phyloP scores from a whole-genome alignment of 1,139 yeast species.

The Saccharomyces hybrid region DNA sequence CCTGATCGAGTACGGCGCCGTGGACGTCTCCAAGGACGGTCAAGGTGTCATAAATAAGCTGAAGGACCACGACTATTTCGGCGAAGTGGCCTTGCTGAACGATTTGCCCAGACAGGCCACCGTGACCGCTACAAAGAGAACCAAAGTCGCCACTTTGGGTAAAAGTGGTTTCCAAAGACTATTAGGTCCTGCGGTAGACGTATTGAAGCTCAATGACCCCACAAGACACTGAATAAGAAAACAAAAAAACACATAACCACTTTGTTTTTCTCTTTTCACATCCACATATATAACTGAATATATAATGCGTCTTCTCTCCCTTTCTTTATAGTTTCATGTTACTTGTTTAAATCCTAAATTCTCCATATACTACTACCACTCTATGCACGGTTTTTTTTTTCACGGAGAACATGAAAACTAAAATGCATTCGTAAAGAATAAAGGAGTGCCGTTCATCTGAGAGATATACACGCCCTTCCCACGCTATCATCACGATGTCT shows the following conservation, averaged over 20 bases:
- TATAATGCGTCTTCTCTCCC: background rate
- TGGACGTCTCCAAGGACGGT: conserved; percentile 52
- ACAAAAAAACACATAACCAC: background rate
- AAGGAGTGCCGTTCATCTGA: background rate
- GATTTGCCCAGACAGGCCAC: conserved; percentile 95
- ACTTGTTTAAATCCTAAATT: background rate
- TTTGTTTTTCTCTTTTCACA: background rate
- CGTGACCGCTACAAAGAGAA: conserved; percentile 64
- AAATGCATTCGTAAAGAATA: background rate
- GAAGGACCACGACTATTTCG: conserved; percentile 85
- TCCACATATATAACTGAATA: background rate
- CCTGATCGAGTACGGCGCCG: conserved; percentile 80
- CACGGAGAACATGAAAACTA: too few relatives aligned
- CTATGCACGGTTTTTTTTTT: background rate
- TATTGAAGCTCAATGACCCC: conserved; percentile 76
- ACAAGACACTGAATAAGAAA: conserved; percentile 31
- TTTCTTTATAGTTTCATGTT: background rate
- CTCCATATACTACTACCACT: background rate
- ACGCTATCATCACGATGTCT: conserved; percentile 4
- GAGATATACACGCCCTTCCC: background rate
- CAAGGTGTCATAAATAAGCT: conserved; percentile 57
- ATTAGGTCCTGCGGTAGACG: conserved; percentile 85
- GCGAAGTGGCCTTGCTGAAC: conserved; percentile 87
- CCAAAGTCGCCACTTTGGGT: conserved; percentile 84
- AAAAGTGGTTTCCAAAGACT: conserved; percentile 90